Evolutionary conservation across 495 filamentous ascomycete species (phyloP).

Genomic region (Staphylotrichum longicolle): DNA sequence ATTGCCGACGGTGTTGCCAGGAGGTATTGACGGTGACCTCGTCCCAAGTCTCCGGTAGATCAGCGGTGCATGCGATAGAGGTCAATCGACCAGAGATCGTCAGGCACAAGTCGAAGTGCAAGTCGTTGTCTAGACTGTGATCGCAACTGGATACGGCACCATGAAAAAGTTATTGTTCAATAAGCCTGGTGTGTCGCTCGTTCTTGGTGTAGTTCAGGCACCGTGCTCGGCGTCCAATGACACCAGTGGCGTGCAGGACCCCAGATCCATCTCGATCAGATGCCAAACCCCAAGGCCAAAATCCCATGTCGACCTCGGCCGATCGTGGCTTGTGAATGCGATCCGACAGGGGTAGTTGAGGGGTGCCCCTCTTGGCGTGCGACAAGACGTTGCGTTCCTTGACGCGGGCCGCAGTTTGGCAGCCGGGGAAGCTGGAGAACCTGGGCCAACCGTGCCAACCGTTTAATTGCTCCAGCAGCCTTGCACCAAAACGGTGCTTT

Average conservation of each 20-base stretch:
- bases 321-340: not conserved
- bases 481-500: not conserved
- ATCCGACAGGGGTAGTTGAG: not conserved
- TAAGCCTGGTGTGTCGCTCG: not conserved
- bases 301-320: conserved; percentile 5
- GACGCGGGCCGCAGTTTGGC: not conserved
- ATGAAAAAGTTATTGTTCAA: too few species aligned
- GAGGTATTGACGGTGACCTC: not conserved
- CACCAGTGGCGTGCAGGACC: not conserved
- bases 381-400: not conserved
- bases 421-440: not conserved
- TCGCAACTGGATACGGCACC: not conserved
- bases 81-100: not conserved
- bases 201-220: not conserved
- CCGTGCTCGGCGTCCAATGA: not conserved
- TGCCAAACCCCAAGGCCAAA: not conserved
- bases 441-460: too few species aligned
- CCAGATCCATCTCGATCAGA: not conserved
- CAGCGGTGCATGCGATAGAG: not conserved
- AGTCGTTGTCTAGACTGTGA: not conserved
- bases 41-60: not conserved
- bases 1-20: too few species aligned
- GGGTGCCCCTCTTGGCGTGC: not conserved
- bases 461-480: too few species aligned
- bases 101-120: not conserved